A percentile compares a stretch with the other conserved stretches of the same genome.
Conservation (phyloP, 805 yeast genomes). For the Jamesozyma spencerorum region DNA sequence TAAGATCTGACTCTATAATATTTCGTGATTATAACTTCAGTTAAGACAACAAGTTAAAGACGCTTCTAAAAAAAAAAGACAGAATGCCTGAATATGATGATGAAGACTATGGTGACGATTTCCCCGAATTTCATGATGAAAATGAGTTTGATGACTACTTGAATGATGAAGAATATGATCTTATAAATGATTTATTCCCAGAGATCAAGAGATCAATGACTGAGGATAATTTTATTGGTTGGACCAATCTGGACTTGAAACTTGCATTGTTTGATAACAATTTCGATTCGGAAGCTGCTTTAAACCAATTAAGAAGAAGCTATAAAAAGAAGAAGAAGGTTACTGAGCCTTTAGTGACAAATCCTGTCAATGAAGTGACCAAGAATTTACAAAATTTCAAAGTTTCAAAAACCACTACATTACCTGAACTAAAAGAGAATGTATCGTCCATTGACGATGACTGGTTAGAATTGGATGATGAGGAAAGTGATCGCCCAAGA, state of each 20-base stretch:
- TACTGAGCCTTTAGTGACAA: background rate
- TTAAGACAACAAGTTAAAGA: too few species aligned
- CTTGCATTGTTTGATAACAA: constrained; percentile 45
- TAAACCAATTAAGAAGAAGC: constrained; percentile 31
- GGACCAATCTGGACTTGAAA: constrained; percentile 38
- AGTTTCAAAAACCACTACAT: constrained; percentile 1
- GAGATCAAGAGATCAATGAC: constrained; percentile 31
- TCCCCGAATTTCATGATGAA: constrained; percentile 31
- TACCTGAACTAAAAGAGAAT: too few species aligned
- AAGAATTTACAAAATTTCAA: background rate
- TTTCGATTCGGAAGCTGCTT: constrained; percentile 38
- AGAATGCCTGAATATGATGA: constrained; percentile 15
- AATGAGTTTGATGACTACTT: constrained; percentile 32
- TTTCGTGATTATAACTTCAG: too few species aligned
- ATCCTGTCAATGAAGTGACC: background rate
- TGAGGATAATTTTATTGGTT: constrained; percentile 34
- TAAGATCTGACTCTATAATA: too few species aligned
- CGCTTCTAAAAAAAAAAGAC: too few species aligned
- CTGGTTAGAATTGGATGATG: constrained; percentile 17
- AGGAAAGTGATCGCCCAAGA: constrained; percentile 10
- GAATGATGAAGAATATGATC: constrained; percentile 31
- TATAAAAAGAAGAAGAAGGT: constrained; percentile 22
- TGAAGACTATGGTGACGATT: constrained; percentile 27
- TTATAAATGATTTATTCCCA: constrained; percentile 41
- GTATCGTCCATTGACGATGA: constrained; percentile 12